Evolutionary conservation across 768 basidiomycete species (phyloP), one percentile per base, ranked within the genome.

Genomic region (Symmetrospora coprosmae): DNA sequence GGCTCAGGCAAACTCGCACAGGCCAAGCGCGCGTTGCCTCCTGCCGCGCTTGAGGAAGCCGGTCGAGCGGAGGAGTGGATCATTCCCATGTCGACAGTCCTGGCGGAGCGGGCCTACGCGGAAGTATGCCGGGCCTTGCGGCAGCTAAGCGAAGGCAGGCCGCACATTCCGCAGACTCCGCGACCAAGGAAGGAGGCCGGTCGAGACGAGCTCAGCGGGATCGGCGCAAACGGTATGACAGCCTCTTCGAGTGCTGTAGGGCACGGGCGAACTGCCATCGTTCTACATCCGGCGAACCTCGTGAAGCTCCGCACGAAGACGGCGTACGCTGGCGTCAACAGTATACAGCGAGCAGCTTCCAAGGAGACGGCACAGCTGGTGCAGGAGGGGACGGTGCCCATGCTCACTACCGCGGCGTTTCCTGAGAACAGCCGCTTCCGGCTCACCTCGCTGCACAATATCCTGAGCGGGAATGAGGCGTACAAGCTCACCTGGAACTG

Each of bases 251-350:
- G 19, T 27, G 6, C 49, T 35, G 6, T 13, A 34, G 38, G 49
- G 49, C 7, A 13, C 19, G 7, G n/a, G n/a, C 9, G 49, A 16
- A 50, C 34, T 19, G 8, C 46, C 27, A 28, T 46, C 13, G 43
- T 21, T 9, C 5, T 58, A 4, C 55, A 58, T 46, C 55, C 55
- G 8, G 41, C 55, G 8, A 58, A 39, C 31, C 33, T 58, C 4
- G 55, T 58, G 25, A 19, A 28, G 2, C 31, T 58, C 19, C 41
- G 55, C 17, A 43, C 28, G 7, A 39, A 46, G 35, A 43, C 43
- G 33, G 28, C 40, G 43, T 25, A 43, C 30, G 13, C 55, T 2
- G 31, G 43, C 28, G 17, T 50, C 17, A 50, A 50, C 31, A n/a
- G 28, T n/a, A 33, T 27, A 8, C 46, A 30, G 14, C 55, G 55